Evolutionary conservation across 2,329 filamentous ascomycete genomes (phyloP).

Genomic region (Claviceps humidiphila): DNA sequence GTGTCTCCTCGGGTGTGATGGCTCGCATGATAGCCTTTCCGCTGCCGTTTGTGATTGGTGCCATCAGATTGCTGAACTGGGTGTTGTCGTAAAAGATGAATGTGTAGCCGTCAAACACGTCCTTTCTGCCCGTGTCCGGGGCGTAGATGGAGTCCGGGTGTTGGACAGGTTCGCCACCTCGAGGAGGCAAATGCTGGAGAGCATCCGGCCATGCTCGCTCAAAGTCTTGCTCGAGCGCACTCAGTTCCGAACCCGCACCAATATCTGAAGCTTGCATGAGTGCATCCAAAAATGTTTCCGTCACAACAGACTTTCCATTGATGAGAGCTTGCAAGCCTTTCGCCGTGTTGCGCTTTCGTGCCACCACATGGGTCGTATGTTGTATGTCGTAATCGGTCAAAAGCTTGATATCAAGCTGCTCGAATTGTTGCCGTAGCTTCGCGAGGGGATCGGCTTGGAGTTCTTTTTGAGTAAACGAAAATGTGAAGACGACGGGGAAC

Average conservation of each 20-base stretch:
- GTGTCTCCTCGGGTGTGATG: conserved; percentile 48
- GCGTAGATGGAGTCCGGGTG: conserved; percentile 56
- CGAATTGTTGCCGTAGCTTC: conserved; percentile 51
- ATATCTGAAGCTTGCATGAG: conserved; percentile 46
- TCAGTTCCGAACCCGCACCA: conserved; percentile 34
- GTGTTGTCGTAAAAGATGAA: conserved; percentile 72
- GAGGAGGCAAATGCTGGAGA: conserved; percentile 56
- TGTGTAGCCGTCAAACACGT: conserved; percentile 74
- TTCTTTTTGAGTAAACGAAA: conserved; percentile 55
- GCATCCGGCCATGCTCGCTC: conserved; percentile 66
- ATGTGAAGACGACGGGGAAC: conserved; percentile 68
- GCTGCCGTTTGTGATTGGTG: conserved; percentile 62
- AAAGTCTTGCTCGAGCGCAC: conserved; percentile 66
- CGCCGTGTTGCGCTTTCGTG: conserved; percentile 79
- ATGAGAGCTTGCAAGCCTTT: conserved; percentile 79
- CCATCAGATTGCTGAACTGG: conserved; percentile 64
- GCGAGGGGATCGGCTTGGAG: conserved; percentile 52
- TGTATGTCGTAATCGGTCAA: conserved; percentile 55
- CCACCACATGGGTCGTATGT: conserved; percentile 75
- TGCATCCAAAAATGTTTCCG: conserved; percentile 58
- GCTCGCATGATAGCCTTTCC: conserved; percentile 67
- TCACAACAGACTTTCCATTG: conserved; percentile 66
- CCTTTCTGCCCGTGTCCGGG: conserved; percentile 51
- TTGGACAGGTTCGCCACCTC: conserved; percentile 61
- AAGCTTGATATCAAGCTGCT: conserved; percentile 82